Evolutionary conservation across 352 stramenopile genomes (phyloP), one percentile per base, ranked within the genome.

Genomic region (Pythium angustatum): DNA sequence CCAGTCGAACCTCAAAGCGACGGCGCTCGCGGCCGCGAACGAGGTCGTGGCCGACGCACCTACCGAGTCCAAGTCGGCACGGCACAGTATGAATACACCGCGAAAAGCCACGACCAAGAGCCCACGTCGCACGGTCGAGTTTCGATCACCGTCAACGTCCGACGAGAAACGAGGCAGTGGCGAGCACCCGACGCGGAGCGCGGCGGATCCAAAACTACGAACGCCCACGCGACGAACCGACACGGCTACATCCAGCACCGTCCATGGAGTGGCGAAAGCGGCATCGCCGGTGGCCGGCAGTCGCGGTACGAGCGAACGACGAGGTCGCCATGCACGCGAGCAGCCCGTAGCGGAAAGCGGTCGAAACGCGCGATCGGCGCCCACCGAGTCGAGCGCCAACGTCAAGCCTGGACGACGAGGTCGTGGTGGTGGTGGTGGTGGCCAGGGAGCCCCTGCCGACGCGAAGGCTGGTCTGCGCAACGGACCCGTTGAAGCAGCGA

Each of bases 1-100:
- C 12, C 66, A 73, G 30, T 73, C 66, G 5, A 73, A 50, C 41
- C 41, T 72, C 19, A 64, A 64, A 41, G 65, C 65, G 1, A 68
- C 59, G 6, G 65, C 65, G 17, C 52, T 68, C 31, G 65, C 65
- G 21, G 65, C 65, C 12, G 65, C 65, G 1, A 52, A 72, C 17
- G 65, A 72, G 15, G 65, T 64, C 2, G 54, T 72, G 0, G 31
- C 30, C 2, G 64, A 59, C 14, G 21, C 19, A 10, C 44, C 45
- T 7, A 22, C 40, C 3, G 40, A 28, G 21, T 33, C 48, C 5
- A 58, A 43, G 30, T 1, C n/a, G 0, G 9, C 45, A 28, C 50
- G 31, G 19, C 28, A n/a, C n/a, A n/a, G n/a, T n/a, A n/a, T 34
- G 2, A 53, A 15, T 5, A 67, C 60, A 8, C 54, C 62, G n/a